phyloP scores from a whole-genome alignment of 495 filamentous ascomycete genomes.

The Cercophora sp. region DNA sequence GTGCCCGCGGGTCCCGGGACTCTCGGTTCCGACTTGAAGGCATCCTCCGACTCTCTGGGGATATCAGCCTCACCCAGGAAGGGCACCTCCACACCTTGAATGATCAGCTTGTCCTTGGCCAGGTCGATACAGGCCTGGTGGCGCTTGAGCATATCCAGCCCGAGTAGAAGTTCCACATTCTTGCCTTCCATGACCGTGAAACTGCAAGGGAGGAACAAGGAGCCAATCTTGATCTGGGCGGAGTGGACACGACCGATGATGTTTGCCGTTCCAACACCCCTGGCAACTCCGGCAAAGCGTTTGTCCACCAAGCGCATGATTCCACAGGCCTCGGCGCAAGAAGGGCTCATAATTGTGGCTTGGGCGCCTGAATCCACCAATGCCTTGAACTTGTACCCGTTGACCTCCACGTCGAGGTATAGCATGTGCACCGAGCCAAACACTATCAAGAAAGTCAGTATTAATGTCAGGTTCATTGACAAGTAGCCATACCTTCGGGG shows the following conservation, averaged over 20 bases:
- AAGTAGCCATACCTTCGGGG: conserved; percentile 71
- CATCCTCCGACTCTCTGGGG: conserved; percentile 71
- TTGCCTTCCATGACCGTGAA: conserved; percentile 99
- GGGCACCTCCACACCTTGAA: conserved; percentile 79
- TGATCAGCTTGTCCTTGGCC: conserved; percentile 69
- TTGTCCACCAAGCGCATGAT: conserved; percentile 97
- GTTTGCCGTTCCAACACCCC: conserved; percentile 87
- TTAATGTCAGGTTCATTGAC: not conserved
- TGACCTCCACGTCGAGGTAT: conserved; percentile 94
- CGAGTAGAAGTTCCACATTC: conserved; percentile 89
- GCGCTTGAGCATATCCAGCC: conserved; percentile 92
- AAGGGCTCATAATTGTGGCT: conserved; percentile 96
- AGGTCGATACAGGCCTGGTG: conserved; percentile 93
- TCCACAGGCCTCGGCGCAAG: conserved; percentile 82
- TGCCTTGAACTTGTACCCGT: conserved; percentile 85
- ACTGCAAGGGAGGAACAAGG: conserved; percentile 80
- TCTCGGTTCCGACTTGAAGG: conserved; percentile 73
- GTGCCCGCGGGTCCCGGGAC: conserved; percentile 81
- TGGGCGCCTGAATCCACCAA: conserved; percentile 98
- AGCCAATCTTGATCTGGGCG: conserved; percentile 88
- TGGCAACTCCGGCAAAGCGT: conserved; percentile 84
- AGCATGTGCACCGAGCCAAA: conserved; percentile 93
- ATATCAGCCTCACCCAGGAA: conserved; percentile 94
- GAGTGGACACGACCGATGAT: conserved; percentile 94
- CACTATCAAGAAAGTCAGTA: conserved; percentile 48